phyloP scores from a whole-genome alignment of 2,329 filamentous ascomycete species.

The Cyphellophora attinorum region DNA sequence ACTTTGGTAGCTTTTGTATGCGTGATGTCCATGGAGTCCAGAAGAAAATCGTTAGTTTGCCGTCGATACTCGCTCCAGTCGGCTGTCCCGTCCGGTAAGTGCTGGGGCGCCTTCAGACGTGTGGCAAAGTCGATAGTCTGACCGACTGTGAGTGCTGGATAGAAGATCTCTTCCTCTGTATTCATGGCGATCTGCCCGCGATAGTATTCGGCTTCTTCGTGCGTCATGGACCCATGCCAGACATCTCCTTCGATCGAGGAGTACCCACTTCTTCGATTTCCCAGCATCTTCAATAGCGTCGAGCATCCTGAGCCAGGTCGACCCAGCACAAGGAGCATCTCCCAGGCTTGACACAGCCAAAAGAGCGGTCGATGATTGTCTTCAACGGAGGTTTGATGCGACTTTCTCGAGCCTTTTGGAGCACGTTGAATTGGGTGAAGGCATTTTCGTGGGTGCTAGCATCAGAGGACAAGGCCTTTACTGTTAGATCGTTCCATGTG shows the following conservation, averaged over 20 bases:
- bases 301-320: slow-evolving; percentile 62
- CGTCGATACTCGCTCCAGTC: slow-evolving; percentile 49
- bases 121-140: slow-evolving; percentile 63
- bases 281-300: slow-evolving; percentile 59
- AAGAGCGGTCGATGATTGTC: slow-evolving; percentile 55
- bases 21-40: slow-evolving; percentile 65
- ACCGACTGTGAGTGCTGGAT: slow-evolving; percentile 66
- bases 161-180: slow-evolving; percentile 68
- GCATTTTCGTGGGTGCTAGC: slow-evolving; percentile 59
- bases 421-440: slow-evolving; percentile 48
- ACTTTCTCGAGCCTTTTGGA: slow-evolving; percentile 40
- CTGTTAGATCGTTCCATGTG: slow-evolving; percentile 55
- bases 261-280: slow-evolving; percentile 55
- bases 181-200: slow-evolving; percentile 54
- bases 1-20: slow-evolving; percentile 66
- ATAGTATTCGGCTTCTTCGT: slow-evolving; percentile 41
- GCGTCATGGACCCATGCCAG: slow-evolving; percentile 45
- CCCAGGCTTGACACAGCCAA: slow-evolving; percentile 64
- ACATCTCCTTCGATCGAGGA: slow-evolving; percentile 46
- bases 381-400: too few relatives aligned
- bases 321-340: slow-evolving; percentile 62
- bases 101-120: slow-evolving; percentile 49
- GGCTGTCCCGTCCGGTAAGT: too few relatives aligned
- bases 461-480: slow-evolving; percentile 52
- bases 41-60: slow-evolving; percentile 56